phyloP scores from a whole-genome alignment of 1,284 basidiomycete species.

The Moesziomyces antarcticus region DNA sequence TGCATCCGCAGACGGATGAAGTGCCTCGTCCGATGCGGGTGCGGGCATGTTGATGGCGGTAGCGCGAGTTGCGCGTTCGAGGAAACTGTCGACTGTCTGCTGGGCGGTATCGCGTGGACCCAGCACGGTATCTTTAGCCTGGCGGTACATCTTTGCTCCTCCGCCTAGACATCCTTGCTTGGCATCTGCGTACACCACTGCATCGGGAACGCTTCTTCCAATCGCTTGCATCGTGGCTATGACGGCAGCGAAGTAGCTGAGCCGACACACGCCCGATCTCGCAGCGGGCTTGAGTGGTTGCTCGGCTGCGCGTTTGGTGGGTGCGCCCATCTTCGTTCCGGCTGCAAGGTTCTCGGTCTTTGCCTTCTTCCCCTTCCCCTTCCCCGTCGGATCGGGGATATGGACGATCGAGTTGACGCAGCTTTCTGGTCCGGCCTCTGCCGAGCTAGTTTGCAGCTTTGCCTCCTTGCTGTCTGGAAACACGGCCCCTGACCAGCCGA shows the following conservation, averaged over 20 bases:
- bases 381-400: background rate
- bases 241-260: slow-evolving; percentile 19
- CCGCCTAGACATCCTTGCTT: slow-evolving; percentile 16
- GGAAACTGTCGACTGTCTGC: slow-evolving; percentile 9
- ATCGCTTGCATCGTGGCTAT: background rate
- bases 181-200: slow-evolving; percentile 17
- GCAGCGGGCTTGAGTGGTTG: slow-evolving; percentile 25
- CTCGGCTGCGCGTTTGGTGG: slow-evolving; percentile 11
- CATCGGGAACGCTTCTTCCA: background rate
- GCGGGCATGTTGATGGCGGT: slow-evolving; percentile 16
- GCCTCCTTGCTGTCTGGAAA: slow-evolving; percentile 25
- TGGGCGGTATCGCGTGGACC: slow-evolving; percentile 12
- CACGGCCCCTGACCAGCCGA: slow-evolving; percentile 9
- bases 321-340: slow-evolving; percentile 37
- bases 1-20: background rate
- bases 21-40: too few relatives aligned
- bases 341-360: slow-evolving; percentile 29
- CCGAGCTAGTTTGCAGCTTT: slow-evolving; percentile 8
- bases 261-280: slow-evolving; percentile 24
- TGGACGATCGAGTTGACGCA: slow-evolving; percentile 29
- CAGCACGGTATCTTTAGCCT: slow-evolving; percentile 19
- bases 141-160: slow-evolving; percentile 13
- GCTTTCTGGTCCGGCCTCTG: slow-evolving; percentile 11
- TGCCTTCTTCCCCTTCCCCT: background rate
- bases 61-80: slow-evolving; percentile 9